Evolutionary conservation across 352 stramenopile species (phyloP), one percentile per base, ranked within the genome.

Genomic region (Pythium utonaiense): DNA sequence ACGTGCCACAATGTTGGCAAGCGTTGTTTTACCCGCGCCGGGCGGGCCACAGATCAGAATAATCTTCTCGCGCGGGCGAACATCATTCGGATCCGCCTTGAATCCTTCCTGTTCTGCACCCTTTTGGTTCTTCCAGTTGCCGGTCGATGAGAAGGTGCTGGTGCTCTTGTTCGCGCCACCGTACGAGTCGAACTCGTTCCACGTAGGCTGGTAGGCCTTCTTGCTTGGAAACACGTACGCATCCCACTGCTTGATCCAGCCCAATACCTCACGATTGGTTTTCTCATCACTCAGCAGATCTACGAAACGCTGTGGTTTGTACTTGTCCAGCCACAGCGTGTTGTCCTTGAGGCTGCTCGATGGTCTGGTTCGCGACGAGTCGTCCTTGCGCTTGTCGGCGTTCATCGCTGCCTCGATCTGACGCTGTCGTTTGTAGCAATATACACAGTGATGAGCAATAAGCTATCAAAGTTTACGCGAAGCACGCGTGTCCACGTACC

Each of bases 291-390:
- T 98, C 14, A 99, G 72, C 30, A 99, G 70, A 70, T 99, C 87
- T 14, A 96, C 77, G 60, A 98, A 98, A 40, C 78, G 80, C 33
- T 86, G 73, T 2, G 97, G 97, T 17, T 93, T 91, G 83, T 99
- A 99, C 67, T 98, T 98, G 68, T 99, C 95, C 12, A 99, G 82
- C 97, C 96, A 99, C 22, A 99, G 72, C 40, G 77, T 71, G 16
- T 67, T 60, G 22, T 74, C 64, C 21, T 74, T 71, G 3, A 22
- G 12, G 2, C 12, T 30, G 1, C 21, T 34, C 22, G 16, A 33
- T 13, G 9, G 27, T 7, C 14, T 22, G 3, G 19, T 22, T 31
- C 13, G 41, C 31, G 24, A 22, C 31, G 60, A 34, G 48, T 60
- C 38, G 8, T 51, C 41, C 19, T 71, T 51, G 12, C n/a, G 68